A percentile compares a stretch with the other conserved stretches of the same genome.
These are phyloP conservation scores for Takashimella tepidaria DNA, from an alignment of 1,284 basidiomycete genomes.

Conservation along the genomic window DNA sequence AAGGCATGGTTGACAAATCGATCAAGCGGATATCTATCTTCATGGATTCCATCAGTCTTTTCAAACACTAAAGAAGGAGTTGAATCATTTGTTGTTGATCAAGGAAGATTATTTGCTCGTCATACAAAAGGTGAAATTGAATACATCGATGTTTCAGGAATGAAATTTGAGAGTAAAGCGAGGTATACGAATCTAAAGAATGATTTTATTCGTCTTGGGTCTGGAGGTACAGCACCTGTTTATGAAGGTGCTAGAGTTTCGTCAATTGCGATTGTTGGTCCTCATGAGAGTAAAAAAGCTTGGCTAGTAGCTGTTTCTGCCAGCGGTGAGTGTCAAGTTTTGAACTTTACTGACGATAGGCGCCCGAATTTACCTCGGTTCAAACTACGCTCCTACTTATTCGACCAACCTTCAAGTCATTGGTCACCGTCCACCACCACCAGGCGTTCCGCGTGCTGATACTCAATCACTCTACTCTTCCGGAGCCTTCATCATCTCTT, in stretches of 20 bases:
- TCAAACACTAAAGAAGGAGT: constrained; percentile 34
- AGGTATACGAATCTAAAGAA: constrained; percentile 20
- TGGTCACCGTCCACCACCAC: constrained; percentile 30
- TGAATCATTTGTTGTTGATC: constrained; percentile 38
- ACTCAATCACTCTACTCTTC: constrained; percentile 38
- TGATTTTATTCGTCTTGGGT: constrained; percentile 17
- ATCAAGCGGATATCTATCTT: constrained; percentile 28
- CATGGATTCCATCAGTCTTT: constrained; percentile 29
- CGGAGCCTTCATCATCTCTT: constrained; percentile 34
- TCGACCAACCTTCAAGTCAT: constrained; percentile 10
- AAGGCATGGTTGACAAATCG: constrained; percentile 50
- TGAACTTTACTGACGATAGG: constrained; percentile 25
- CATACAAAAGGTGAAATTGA: constrained; percentile 33
- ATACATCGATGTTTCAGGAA: constrained; percentile 29
- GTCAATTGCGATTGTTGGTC: constrained; percentile 40
- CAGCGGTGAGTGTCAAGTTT: constrained; percentile 48
- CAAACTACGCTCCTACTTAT: not conserved
- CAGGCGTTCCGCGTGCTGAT: constrained; percentile 12
- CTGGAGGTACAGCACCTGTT: constrained; percentile 12
- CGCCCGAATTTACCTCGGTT: constrained; percentile 68
- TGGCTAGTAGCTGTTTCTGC: constrained; percentile 74
- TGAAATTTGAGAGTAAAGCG: constrained; percentile 24
- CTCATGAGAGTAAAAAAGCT: constrained; percentile 50
- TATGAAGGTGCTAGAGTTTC: constrained; percentile 29
- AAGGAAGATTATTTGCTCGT: constrained; percentile 35